A percentile compares a stretch with the other conserved stretches of the same genome.
phyloP scores from a whole-genome alignment of 2,329 filamentous ascomycete genomes.

The Aspergillus fumigatus region DNA sequence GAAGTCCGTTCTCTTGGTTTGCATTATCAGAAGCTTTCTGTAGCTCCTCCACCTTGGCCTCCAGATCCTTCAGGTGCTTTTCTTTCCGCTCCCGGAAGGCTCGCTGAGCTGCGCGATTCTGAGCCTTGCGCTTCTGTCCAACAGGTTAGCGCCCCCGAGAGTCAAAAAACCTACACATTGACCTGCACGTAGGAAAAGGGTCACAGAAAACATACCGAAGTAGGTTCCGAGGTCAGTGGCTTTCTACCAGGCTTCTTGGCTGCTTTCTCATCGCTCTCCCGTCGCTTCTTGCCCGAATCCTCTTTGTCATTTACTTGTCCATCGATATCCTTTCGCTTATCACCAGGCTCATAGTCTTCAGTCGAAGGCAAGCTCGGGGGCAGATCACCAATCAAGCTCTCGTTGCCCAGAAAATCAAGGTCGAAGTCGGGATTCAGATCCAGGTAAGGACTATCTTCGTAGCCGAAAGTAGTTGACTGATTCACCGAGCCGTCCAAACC shows the following conservation, averaged over 20 bases:
- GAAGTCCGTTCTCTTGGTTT: constrained; percentile 76
- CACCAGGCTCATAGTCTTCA: constrained; percentile 52
- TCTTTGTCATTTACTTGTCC: constrained; percentile 56
- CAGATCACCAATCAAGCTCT: constrained; percentile 71
- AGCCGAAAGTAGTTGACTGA: constrained; percentile 46
- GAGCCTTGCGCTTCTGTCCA: constrained; percentile 65
- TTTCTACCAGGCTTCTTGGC: constrained; percentile 96
- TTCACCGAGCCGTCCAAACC: constrained; percentile 30
- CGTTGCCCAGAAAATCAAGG: constrained; percentile 61
- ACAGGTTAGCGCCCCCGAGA: constrained; percentile 17
- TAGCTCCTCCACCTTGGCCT: constrained; percentile 56
- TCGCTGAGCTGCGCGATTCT: constrained; percentile 87
- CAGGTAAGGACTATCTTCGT: constrained; percentile 65
- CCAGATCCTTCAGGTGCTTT: constrained; percentile 57
- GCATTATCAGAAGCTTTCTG: constrained; percentile 79
- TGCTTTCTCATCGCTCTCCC: constrained; percentile 77
- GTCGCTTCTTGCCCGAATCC: constrained; percentile 61
- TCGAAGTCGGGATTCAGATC: constrained; percentile 80
- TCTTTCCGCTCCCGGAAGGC: constrained; percentile 95
- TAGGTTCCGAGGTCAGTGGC: constrained; percentile 91
- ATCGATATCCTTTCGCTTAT: constrained; percentile 54
- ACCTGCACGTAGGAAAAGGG: not conserved
- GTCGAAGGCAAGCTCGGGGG: constrained; percentile 45
- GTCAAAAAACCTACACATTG: not conserved
- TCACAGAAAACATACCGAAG: constrained; percentile 65